Percentiles rank a stretch among this genome's conserved stretches.
phyloP scores from a whole-genome alignment of 2,329 filamentous ascomycete species.

The Raffaelea arxii region DNA sequence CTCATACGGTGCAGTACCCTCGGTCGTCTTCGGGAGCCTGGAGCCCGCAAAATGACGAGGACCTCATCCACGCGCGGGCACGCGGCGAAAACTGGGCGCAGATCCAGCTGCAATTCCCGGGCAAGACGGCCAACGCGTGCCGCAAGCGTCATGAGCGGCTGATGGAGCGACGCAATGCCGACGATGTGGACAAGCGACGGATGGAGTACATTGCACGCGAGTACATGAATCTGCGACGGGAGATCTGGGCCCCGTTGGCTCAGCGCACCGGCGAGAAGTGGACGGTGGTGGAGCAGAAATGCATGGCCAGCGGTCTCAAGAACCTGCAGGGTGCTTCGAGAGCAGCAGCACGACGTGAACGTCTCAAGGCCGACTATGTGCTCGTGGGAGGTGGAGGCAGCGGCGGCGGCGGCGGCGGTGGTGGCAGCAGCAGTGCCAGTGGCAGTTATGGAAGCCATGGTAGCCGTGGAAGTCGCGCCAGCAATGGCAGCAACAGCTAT shows the following conservation, averaged over 20 bases:
- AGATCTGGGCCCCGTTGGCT: constrained; percentile 73
- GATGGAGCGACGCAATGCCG: constrained; percentile 63
- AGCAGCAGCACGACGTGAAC: constrained; percentile 55
- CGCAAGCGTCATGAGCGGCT: constrained; percentile 81
- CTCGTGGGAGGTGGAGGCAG: no score
- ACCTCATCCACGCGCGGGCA: constrained; percentile 60
- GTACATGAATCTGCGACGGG: constrained; percentile 69
- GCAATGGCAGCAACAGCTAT: no score
- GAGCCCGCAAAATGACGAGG: constrained; percentile 65
- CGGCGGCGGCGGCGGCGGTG: no score
- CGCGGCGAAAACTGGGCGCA: constrained; percentile 76
- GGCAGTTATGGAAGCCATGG: no score
- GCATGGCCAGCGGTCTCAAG: constrained; percentile 76
- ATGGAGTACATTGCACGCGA: constrained; percentile 64
- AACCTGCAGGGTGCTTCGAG: constrained; percentile 64
- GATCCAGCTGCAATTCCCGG: constrained; percentile 66
- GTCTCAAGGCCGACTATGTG: constrained; percentile 37
- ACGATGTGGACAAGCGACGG: constrained; percentile 71
- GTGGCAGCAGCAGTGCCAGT: no score
- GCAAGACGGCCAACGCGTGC: constrained; percentile 74
- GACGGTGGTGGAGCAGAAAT: constrained; percentile 62
- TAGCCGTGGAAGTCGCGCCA: no score
- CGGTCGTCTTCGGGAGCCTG: constrained; percentile 58
- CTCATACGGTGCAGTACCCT: constrained; percentile 25
- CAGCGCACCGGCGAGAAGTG: constrained; percentile 72